phyloP scores from a whole-genome alignment of 1,139 yeast species.

The Pichia sp. region DNA sequence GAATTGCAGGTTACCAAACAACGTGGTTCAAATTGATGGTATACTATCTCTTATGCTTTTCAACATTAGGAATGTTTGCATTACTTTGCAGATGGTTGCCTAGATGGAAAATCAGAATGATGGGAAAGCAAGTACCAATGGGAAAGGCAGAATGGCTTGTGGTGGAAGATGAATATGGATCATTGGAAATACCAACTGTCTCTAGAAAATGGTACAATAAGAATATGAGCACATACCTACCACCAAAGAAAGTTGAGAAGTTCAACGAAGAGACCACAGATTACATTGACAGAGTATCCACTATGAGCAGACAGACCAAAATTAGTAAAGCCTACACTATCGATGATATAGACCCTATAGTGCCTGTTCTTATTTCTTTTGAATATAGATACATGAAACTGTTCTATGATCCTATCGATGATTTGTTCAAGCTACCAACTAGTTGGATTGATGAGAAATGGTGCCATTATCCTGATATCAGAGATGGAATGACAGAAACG shows the following conservation, averaged over 20 bases:
- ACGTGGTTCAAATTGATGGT: conserved; percentile 38
- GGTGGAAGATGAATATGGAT: conserved; percentile 90
- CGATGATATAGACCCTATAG: conserved; percentile 46
- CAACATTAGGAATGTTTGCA: conserved; percentile 66
- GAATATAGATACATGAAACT: conserved; percentile 79
- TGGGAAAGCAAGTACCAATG: conserved; percentile 61
- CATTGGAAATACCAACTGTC: conserved; percentile 55
- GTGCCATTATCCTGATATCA: conserved; percentile 50
- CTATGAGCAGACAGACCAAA: conserved; percentile 6
- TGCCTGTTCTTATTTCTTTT: conserved; percentile 66
- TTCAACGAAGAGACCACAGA: conserved; percentile 9
- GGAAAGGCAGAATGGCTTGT: conserved; percentile 91
- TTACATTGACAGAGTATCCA: conserved; percentile 1
- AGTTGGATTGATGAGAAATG: conserved; percentile 84
- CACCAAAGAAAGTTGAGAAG: conserved; percentile 15
- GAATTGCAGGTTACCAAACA: conserved; percentile 81
- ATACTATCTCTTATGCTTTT: conserved; percentile 49
- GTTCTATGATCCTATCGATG: conserved; percentile 80
- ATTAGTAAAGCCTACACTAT: conserved; percentile 10
- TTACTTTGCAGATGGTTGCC: conserved; percentile 83
- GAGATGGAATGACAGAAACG: conserved; percentile 68
- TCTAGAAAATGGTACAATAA: conserved; percentile 57
- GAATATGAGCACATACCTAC: conserved; percentile 60
- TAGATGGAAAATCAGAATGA: conserved; percentile 54
- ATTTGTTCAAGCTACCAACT: conserved; percentile 72